Evolutionary conservation across 768 basidiomycete genomes (phyloP).

Genomic region (Lentinula raphanica): DNA sequence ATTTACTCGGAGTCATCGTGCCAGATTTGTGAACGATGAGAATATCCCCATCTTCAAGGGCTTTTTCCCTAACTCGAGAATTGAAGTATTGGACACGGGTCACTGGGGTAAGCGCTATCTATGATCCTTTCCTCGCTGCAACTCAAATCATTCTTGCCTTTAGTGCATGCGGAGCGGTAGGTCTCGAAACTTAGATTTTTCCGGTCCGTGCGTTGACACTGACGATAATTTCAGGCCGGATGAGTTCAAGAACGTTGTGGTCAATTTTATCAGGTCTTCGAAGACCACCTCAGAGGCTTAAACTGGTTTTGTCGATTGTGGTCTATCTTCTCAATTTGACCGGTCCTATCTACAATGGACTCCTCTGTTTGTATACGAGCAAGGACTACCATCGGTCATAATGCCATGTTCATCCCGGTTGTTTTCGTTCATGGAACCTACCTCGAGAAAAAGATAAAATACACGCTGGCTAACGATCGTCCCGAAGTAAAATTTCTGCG

Average conservation of each 20-base stretch:
- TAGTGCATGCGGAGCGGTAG: conserved; percentile 79
- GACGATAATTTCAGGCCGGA: conserved; percentile 38
- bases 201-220: neutral
- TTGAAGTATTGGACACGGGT: conserved; percentile 66
- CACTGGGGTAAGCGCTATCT: conserved; percentile 72
- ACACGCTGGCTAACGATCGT: too few relatives aligned
- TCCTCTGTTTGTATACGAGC: too few relatives aligned
- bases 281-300: neutral
- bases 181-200: conserved; percentile 12
- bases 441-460: too few relatives aligned
- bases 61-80: conserved; percentile 68
- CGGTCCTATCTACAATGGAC: too few relatives aligned
- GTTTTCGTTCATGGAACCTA: too few relatives aligned
- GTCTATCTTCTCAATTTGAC: neutral
- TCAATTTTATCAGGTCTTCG: neutral
- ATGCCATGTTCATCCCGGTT: neutral
- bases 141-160: conserved; percentile 1
- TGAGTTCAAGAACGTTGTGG: conserved; percentile 38
- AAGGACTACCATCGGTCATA: too few relatives aligned
- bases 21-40: conserved; percentile 68
- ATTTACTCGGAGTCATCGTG: too few relatives aligned
- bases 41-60: conserved; percentile 55
- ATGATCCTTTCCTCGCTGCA: neutral
- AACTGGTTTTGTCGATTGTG: neutral
- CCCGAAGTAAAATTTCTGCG: too few relatives aligned